Evolutionary conservation across 768 basidiomycete species (phyloP), one percentile per base, ranked within the genome.

Genomic region (Cystobasidium onofrii): DNA sequence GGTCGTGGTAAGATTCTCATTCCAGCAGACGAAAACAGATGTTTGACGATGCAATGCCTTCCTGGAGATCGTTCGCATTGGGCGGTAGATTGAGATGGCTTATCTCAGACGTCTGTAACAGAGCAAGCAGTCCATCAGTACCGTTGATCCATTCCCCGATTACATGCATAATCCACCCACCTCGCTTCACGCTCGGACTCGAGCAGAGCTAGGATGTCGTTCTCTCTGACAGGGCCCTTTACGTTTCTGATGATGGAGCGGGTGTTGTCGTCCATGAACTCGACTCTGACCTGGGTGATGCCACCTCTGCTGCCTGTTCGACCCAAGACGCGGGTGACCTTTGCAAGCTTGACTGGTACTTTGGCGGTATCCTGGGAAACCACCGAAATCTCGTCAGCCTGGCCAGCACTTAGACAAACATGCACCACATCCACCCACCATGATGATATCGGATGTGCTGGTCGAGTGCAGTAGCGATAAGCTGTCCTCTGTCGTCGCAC

Each of bases 121-220:
- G 25, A 43, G 43, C 64, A 43, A 43, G 7, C 6, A 44, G 15
- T 15, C 25, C 15, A 29, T 33, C 36, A 39, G 57, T 61, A 39
- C 2, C n/a, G 57, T 25, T 15, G 31, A 12, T 23, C 10, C 2
- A 39, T 4, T 39, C 10, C 25, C 31, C 17, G 13, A n/a, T n/a
- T 65, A 34, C 64, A 10, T 23, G 10, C 25, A 15, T 25, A n/a
- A 57, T 65, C 62, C 9, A 87, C 92, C 79, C 80, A 96, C 96
- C 96, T 91, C 80, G 96, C 96, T 86, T 99, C 96, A 84, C 96
- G 91, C 84, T 99, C 96, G 82, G 90, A 90, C 86, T 99, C 96
- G 81, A 98, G 85, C 77, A 99, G 85, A 78, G 94, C 92, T 75
- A 99, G 86, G 80, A 98, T 96, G 82, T 99, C 96, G 83, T 93